Base-by-base conservation (phyloP, 805 yeast species). In the Yamadazyma tumulicola region DNA sequence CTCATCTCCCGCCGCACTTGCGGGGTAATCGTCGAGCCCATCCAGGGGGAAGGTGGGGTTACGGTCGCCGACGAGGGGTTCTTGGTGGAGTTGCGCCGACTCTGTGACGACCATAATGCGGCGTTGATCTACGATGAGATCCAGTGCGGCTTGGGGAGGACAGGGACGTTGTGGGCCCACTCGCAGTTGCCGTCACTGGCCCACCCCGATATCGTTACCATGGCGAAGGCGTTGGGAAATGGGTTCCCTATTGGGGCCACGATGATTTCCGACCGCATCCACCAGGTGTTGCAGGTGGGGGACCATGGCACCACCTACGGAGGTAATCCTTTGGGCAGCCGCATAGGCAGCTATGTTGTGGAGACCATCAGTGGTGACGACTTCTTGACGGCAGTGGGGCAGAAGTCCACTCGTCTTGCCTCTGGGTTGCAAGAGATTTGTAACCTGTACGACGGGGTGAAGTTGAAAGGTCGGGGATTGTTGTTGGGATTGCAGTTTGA, bases 281-380 rank as follows among this genome's bases (percentile, higher is more conserved):
- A 88, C 53, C 58, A 67, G 8, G 75, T 69, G 2, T 65, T 93
- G 47, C 70, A 77, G 38, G 91, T 86, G 15, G 98, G 98, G 38
- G 98, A 93, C 55, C 98, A 91, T 56, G 98, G 98, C 37, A 91
- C 97, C 3, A 91, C 98, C 0, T 91, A 83, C 55, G 97, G 98
- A 44, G 98, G 98, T 37, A 93, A 93, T 59, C 97, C 97, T 36
- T 67, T 93, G 43, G 97, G 88, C 4, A 72, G 91, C 22, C 77
- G 89, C 43, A 75, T 93, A 32, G 96, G 88, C 4, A 65, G 72
- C 27, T 80, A 83, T 52, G 95, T 93, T 10, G 61, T 93, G 16
- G 79, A 73, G 35, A 73, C 77, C 48, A 72, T 93, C 28, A 71
- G 87, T 10, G 62, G 81, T 31, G 59, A 68, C 4, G 72, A 66